Conservation (phyloP, 345 rosid species). For the Bruguiera sexangula region DNA sequence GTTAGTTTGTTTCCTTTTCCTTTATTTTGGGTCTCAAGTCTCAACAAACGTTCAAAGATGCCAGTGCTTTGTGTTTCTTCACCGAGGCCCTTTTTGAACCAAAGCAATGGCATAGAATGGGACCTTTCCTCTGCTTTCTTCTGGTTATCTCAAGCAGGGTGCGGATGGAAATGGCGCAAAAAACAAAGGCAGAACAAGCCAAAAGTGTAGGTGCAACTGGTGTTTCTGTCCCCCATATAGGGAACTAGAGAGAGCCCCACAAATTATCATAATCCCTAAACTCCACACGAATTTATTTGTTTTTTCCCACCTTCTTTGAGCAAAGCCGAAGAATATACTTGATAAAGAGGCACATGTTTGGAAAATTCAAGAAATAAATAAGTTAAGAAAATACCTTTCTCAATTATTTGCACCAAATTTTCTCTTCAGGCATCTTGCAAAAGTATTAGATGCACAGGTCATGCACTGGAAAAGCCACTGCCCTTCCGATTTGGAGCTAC, state of each 20-base stretch:
- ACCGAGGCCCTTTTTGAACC: no score
- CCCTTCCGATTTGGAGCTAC: slow-evolving; percentile 2
- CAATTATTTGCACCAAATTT: no score
- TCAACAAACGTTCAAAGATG: no score
- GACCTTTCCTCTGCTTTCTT: not conserved
- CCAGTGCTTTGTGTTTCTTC: no score
- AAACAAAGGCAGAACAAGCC: not conserved
- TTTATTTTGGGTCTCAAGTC: no score
- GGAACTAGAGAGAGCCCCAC: not conserved
- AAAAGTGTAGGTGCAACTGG: not conserved
- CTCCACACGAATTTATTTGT: not conserved
- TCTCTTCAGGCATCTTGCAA: no score
- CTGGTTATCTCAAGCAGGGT: not conserved
- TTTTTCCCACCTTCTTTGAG: not conserved
- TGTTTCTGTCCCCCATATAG: not conserved
- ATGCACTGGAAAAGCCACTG: not conserved
- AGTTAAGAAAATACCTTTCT: no score
- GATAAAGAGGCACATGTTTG: not conserved
- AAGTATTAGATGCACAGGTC: not conserved
- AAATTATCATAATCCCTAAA: not conserved
- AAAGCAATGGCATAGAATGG: no score
- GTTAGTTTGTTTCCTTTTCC: no score
- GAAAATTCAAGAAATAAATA: not conserved
- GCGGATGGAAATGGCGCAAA: not conserved
- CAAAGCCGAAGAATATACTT: no score